phyloP scores from a whole-genome alignment of 192 early-diverging fungal species.

The Oehlia diaphana region DNA sequence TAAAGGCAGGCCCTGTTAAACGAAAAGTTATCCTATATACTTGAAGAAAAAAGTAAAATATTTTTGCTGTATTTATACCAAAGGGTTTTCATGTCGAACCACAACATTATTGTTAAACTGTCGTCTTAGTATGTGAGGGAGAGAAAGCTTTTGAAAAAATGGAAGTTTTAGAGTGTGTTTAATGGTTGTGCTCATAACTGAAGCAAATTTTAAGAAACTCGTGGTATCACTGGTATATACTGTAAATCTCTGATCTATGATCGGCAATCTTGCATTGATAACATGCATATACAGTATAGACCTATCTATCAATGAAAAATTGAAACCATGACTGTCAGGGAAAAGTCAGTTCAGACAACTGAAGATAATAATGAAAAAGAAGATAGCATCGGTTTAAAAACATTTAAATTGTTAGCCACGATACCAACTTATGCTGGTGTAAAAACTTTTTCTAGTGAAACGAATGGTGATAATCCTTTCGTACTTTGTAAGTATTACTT shows the following conservation, averaged over 20 bases:
- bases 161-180: neutral
- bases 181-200: neutral
- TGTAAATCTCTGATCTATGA: no score
- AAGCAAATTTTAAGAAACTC: no score
- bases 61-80: neutral
- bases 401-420: neutral
- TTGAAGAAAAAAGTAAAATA: neutral
- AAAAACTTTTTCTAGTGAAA: neutral
- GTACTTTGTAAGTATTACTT: neutral
- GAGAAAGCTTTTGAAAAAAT: neutral
- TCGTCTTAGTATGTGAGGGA: neutral
- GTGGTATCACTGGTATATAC: no score
- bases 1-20: neutral
- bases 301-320: neutral
- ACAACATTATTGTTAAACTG: neutral
- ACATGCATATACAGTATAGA: no score
- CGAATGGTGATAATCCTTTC: neutral
- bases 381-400: neutral
- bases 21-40: neutral
- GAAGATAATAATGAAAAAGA: neutral
- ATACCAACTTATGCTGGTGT: neutral
- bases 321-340: neutral
- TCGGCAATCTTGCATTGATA: no score
- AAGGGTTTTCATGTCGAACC: conserved; percentile 3
- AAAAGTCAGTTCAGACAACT: neutral